Percentiles rank a stretch among this genome's conserved stretches.
Evolutionary conservation across 176 grass and related monocot species (phyloP).

Genomic region (Musa itinerans): DNA sequence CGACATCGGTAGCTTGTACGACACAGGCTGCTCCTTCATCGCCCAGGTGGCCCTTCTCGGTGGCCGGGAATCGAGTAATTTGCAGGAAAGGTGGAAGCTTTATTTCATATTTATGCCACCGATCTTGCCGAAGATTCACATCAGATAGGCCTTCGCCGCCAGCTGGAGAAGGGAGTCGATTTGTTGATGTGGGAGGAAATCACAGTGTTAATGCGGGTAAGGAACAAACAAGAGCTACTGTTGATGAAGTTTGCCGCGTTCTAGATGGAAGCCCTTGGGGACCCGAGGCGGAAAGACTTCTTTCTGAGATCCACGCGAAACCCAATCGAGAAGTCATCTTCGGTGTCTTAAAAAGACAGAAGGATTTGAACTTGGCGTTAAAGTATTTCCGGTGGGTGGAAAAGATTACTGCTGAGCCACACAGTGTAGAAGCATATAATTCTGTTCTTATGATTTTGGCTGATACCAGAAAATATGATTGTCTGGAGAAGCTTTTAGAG

Average conservation of each 20-base stretch:
- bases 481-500: conserved; percentile 53
- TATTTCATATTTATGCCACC: neutral
- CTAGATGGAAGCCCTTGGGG: conserved; percentile 46
- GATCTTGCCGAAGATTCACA: conserved; percentile 3
- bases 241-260: conserved; percentile 37
- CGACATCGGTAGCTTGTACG: neutral
- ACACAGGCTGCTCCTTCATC: neutral
- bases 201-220: neutral
- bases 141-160: neutral
- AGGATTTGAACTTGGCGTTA: conserved; percentile 41
- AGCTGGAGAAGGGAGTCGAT: neutral
- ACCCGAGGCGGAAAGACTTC: conserved; percentile 31
- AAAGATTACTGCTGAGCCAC: conserved; percentile 31
- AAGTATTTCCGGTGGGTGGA: conserved; percentile 59
- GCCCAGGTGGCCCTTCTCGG: neutral
- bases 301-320: conserved; percentile 40
- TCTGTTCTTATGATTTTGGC: conserved; percentile 50
- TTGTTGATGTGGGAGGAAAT: neutral
- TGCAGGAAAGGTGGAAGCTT: neutral
- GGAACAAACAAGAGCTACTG: neutral
- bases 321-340: conserved; percentile 30
- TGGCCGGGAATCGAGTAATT: neutral
- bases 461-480: conserved; percentile 23
- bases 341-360: conserved; percentile 47
- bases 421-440: conserved; percentile 48